Evolutionary conservation across 257 asterid species (phyloP).

Genomic region (Capsicum baccatum): DNA sequence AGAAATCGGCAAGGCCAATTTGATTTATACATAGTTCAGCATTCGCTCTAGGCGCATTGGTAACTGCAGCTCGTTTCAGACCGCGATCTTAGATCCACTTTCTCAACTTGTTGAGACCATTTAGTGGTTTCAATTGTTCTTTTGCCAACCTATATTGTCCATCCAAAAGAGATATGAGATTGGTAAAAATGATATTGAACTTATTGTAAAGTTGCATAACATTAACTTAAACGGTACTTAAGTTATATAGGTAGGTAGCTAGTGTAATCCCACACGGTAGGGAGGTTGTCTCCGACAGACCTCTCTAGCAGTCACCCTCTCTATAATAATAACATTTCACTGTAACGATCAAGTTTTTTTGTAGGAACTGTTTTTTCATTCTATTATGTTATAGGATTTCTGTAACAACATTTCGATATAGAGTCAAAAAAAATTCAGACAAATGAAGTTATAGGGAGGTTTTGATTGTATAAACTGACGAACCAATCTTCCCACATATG

Average conservation of each 20-base stretch:
- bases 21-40: slow-evolving; percentile 74
- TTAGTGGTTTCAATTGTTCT: slow-evolving; percentile 67
- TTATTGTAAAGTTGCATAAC: background rate
- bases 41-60: slow-evolving; percentile 84
- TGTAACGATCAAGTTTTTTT: too few relatives aligned
- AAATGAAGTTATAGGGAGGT: too few relatives aligned
- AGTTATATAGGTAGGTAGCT: background rate
- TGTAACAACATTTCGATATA: too few relatives aligned
- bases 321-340: too few relatives aligned
- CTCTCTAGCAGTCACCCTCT: too few relatives aligned
- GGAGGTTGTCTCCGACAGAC: too few relatives aligned
- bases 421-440: too few relatives aligned
- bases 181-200: background rate
- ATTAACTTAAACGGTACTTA: background rate
- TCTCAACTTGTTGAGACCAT: slow-evolving; percentile 63
- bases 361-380: too few relatives aligned
- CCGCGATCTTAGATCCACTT: slow-evolving; percentile 91
- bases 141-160: slow-evolving; percentile 59
- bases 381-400: too few relatives aligned
- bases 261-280: too few relatives aligned
- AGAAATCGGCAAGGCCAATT: slow-evolving; percentile 85
- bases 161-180: slow-evolving; percentile 25
- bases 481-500: too few relatives aligned
- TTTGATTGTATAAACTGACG: too few relatives aligned
- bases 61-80: slow-evolving; percentile 89